A percentile compares a stretch with the other conserved stretches of the same genome.
Evolutionary conservation across 768 basidiomycete genomes (phyloP).

Genomic region (Kwoniella sp.): DNA sequence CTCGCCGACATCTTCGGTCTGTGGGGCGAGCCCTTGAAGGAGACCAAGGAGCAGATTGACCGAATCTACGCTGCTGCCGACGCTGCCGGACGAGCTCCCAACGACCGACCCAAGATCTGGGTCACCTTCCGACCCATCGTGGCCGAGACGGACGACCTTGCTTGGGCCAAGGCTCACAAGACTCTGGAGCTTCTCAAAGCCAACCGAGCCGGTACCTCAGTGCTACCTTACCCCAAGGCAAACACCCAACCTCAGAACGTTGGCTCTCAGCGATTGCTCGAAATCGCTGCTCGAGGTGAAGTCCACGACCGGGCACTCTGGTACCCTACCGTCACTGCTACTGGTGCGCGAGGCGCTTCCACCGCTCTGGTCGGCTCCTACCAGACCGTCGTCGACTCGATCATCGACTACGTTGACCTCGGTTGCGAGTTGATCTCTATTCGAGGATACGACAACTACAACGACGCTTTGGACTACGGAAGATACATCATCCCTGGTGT

Average conservation of each 20-base stretch:
- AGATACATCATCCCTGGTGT: constrained; percentile 44
- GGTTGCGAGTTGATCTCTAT: constrained; percentile 41
- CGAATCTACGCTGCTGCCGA: constrained; percentile 41
- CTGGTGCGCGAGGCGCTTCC: constrained; percentile 36
- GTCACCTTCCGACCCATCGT: constrained; percentile 47
- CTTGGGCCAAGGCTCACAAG: constrained; percentile 40
- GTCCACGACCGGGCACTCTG: constrained; percentile 43
- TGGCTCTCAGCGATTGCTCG: constrained; percentile 42
- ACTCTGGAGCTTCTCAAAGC: constrained; percentile 28
- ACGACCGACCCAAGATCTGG: constrained; percentile 42
- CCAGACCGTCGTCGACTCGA: constrained; percentile 42
- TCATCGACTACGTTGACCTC: constrained; percentile 41
- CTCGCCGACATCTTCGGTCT: constrained; percentile 45
- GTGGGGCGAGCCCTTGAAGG: constrained; percentile 47
- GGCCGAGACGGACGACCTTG: constrained; percentile 41
- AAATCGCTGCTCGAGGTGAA: constrained; percentile 39
- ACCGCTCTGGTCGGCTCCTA: constrained; percentile 41
- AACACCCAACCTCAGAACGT: constrained; percentile 33
- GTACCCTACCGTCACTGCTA: constrained; percentile 44
- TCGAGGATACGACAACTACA: constrained; percentile 42
- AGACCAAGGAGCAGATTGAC: constrained; percentile 47
- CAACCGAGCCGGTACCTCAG: constrained; percentile 12
- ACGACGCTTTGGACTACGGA: constrained; percentile 45
- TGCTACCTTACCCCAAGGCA: background rate
- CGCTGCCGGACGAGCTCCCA: constrained; percentile 34